These are phyloP conservation scores for Camelina neglecta DNA, from an alignment of 345 rosid genomes.

Conservation along the genomic window DNA sequence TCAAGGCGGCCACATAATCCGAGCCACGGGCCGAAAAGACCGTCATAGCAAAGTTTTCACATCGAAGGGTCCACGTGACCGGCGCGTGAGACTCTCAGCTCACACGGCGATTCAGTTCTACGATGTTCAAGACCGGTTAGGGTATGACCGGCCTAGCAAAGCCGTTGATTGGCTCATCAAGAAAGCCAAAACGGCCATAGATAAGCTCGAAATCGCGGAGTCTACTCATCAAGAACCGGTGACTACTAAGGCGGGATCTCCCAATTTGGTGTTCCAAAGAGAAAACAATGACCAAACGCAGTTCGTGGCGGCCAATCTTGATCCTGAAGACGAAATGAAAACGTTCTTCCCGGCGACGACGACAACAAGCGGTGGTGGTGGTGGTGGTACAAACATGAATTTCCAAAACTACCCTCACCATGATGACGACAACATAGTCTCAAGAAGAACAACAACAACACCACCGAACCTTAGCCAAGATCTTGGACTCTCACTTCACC, in stretches of 20 bases:
- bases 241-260: conserved; percentile 42
- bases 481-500: conserved; percentile 71
- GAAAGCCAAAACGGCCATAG: conserved; percentile 77
- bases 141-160: conserved; percentile 86
- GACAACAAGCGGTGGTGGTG: conserved; percentile 23
- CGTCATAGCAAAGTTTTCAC: conserved; percentile 88
- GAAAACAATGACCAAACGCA: conserved; percentile 45
- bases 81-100: conserved; percentile 81
- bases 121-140: conserved; percentile 88
- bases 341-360: conserved; percentile 68
- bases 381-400: conserved; percentile 41
- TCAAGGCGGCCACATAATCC: conserved; percentile 79
- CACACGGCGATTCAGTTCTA: conserved; percentile 89
- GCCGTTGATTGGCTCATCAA: conserved; percentile 92
- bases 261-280: conserved; percentile 49
- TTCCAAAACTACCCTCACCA: conserved; percentile 64
- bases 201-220: conserved; percentile 58
- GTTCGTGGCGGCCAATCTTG: conserved; percentile 46
- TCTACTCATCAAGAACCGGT: conserved; percentile 46
- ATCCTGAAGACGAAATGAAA: conserved; percentile 60
- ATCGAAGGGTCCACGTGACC: conserved; percentile 78
- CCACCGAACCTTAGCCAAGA: conserved; percentile 52
- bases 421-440: conserved; percentile 45
- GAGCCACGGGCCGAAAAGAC: conserved; percentile 77
- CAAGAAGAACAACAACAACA: conserved; percentile 58